Percentiles rank a stretch among this genome's conserved stretches.
Conservation (phyloP, 1,139 yeast species). For the Debaryomycetaceae sp. region DNA sequence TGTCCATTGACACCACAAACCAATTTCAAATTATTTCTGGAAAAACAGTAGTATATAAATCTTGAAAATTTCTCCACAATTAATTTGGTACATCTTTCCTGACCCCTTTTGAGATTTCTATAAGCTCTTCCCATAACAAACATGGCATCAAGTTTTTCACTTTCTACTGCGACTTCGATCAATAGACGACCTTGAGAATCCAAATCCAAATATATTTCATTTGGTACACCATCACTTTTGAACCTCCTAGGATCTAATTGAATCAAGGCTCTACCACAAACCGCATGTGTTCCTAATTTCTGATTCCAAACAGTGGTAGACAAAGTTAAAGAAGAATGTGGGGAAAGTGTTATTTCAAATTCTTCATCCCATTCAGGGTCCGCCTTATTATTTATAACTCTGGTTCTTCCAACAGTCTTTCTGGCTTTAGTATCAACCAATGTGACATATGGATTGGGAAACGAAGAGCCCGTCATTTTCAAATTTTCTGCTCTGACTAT, state of each 20-base stretch:
- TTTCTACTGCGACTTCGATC: constrained; percentile 70
- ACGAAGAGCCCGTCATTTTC: constrained; percentile 30
- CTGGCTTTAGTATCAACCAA: constrained; percentile 59
- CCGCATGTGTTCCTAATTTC: constrained; percentile 53
- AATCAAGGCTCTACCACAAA: constrained; percentile 67
- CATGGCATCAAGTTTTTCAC: constrained; percentile 72
- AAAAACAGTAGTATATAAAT: constrained; percentile 40
- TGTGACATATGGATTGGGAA: constrained; percentile 65
- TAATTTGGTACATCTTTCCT: constrained; percentile 60
- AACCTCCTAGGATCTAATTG: constrained; percentile 64
- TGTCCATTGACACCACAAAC: constrained; percentile 53
- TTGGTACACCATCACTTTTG: constrained; percentile 66
- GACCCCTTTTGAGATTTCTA: constrained; percentile 58
- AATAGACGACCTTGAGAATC: constrained; percentile 66
- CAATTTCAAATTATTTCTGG: constrained; percentile 45
- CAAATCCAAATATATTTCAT: constrained; percentile 57
- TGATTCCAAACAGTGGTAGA: constrained; percentile 77
- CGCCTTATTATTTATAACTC: constrained; percentile 56
- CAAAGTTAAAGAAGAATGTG: constrained; percentile 41
- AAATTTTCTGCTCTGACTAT: constrained; percentile 71
- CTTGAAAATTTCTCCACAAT: constrained; percentile 62
- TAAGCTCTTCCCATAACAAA: constrained; percentile 78
- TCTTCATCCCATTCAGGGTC: constrained; percentile 91
- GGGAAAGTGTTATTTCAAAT: constrained; percentile 56
- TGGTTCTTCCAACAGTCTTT: constrained; percentile 67